Evolutionary conservation across 768 basidiomycete species (phyloP).

Genomic region (Russula sp.): DNA sequence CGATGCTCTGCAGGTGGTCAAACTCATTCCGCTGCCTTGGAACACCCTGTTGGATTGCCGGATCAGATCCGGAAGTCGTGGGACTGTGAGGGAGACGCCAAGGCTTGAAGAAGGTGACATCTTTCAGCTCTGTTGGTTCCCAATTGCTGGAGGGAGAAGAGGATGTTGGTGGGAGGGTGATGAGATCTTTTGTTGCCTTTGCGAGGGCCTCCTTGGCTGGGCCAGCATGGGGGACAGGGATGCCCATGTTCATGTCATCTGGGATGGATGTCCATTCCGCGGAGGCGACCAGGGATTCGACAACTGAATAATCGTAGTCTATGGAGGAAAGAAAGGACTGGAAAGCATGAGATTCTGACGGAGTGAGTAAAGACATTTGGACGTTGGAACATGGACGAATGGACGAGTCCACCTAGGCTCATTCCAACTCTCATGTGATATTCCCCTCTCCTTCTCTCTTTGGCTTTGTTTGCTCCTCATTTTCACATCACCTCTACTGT

Average conservation of each 20-base stretch:
- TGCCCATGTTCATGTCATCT: conserved; percentile 45
- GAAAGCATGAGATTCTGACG: conserved; percentile 32
- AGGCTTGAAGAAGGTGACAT: conserved; percentile 30
- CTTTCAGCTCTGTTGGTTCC: conserved; percentile 41
- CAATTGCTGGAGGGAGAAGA: conserved; percentile 21
- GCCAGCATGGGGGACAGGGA: conserved; percentile 42
- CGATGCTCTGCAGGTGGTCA: conserved; percentile 21
- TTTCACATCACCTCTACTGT: too few species aligned
- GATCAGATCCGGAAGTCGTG: conserved; percentile 20
- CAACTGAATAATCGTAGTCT: conserved; percentile 30
- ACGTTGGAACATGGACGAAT: conserved; percentile 25
- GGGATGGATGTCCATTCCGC: conserved; percentile 31
- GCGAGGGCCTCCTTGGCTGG: conserved; percentile 60
- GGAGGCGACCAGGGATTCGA: conserved; percentile 28
- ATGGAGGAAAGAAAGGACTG: conserved; percentile 31
- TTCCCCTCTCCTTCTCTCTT: conserved; percentile 1
- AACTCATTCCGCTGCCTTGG: conserved; percentile 17
- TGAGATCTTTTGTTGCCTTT: conserved; percentile 81
- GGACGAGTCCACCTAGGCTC: conserved; percentile 14
- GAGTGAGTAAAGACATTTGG: conserved; percentile 29
- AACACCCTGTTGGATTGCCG: conserved; percentile 6
- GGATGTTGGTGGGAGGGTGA: conserved; percentile 53
- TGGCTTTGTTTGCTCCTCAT: conserved; percentile 14
- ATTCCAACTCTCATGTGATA: conserved; percentile 26
- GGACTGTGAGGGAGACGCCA: conserved; percentile 13